Base-by-base conservation (phyloP, 805 yeast genomes). In the Metschnikowia colocasiae region DNA sequence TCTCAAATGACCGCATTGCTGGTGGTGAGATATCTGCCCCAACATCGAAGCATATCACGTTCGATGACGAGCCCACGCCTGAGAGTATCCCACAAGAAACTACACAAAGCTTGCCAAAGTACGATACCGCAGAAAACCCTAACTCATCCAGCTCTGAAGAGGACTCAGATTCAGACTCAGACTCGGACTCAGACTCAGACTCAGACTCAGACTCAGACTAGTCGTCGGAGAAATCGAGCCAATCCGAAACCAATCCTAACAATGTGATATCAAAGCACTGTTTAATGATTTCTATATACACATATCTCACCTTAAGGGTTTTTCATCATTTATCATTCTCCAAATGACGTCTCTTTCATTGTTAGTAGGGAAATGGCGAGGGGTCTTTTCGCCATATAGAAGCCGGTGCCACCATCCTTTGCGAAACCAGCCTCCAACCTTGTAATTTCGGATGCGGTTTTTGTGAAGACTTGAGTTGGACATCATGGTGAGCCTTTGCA, bases 401-500 rank as follows among this genome's bases (percentile, higher is more conserved):
- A 65, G 44, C 27, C 58, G 49, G 30, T 58, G 50, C 40, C 50
- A 50, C 52, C 58, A 47, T 22, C 40, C 40, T 19, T 44, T 45
- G 26, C 32, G 31, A 6, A 38, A 40, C 46, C 50, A 25, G 20
- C 51, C 45, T 25, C 40, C 38, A 9, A 26, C 27, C 34, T 22
- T 37, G 27, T 40, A 26, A 16, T 40, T 45, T 19, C 46, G 51
- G 41, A 43, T 41, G n/a, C 45, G 50, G 36, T 47, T 39, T 27
- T 47, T 33, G 45, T 46, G 18, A 39, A 39, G 34, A 10, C 37
- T 36, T 18, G 48, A 37, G 35, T 43, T 50, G 9, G 65, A 64
- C 74, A 69, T 80, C 78, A 85, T 79, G 0, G 91, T 83, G 56
- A 86, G 64, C 50, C 75, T 80, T 48, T 85, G 89, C 0, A 87